Evolutionary conservation across 257 asterid species (phyloP).

Genomic region (Lantana camara): DNA sequence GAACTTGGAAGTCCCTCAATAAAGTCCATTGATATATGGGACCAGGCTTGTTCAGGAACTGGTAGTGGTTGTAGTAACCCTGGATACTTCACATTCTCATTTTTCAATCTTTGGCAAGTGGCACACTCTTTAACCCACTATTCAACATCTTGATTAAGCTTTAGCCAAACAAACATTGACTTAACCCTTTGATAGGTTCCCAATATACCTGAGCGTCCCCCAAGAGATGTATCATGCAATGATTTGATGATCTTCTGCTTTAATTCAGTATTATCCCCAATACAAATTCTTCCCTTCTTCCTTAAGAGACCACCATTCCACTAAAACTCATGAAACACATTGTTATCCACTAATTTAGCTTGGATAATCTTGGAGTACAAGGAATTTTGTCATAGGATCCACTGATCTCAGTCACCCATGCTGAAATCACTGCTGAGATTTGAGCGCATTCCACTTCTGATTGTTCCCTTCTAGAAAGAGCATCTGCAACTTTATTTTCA

Average conservation of each 20-base stretch:
- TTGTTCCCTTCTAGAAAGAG: too few species aligned
- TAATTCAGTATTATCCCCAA: too few species aligned
- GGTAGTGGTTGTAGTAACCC: neutral
- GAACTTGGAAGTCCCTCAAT: neutral
- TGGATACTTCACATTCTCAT: neutral
- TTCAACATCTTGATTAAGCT: neutral
- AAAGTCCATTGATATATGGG: constrained; percentile 8
- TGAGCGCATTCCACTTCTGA: neutral
- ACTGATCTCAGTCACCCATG: too few species aligned
- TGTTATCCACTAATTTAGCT: too few species aligned
- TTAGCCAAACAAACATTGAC: neutral
- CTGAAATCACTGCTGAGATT: too few species aligned
- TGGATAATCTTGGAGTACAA: too few species aligned
- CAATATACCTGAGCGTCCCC: neutral
- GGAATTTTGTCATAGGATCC: neutral
- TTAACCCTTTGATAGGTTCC: neutral
- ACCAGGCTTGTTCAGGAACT: neutral
- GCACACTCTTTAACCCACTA: neutral
- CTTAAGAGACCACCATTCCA: too few species aligned
- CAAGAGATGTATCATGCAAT: too few species aligned
- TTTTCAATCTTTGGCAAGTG: neutral
- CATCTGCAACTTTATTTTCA: too few species aligned
- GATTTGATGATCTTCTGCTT: too few species aligned
- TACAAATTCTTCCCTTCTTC: too few species aligned
- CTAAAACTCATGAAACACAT: too few species aligned